These are phyloP conservation scores for Rhizophagus clarus DNA, from an alignment of 192 early-diverging fungal genomes.

Conservation along the genomic window DNA sequence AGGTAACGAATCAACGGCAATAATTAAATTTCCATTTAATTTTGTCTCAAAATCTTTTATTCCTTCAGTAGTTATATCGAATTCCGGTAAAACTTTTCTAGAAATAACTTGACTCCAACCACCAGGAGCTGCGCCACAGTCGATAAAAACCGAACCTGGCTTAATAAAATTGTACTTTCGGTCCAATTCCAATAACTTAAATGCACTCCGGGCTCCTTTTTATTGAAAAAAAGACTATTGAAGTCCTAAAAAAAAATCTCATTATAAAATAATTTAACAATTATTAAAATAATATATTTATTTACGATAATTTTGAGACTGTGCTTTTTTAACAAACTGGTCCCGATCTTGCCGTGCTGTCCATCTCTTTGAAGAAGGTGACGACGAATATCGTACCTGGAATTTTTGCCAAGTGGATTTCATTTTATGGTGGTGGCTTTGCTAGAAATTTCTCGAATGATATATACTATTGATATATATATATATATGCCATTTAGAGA, in stretches of 20 bases:
- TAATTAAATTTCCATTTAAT: slow-evolving; percentile 45
- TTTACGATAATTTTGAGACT: slow-evolving; percentile 58
- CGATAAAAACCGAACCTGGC: slow-evolving; percentile 44
- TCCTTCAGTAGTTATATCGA: slow-evolving; percentile 25
- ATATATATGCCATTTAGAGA: too few species aligned
- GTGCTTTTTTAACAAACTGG: slow-evolving; percentile 63
- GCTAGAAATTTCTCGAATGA: background rate
- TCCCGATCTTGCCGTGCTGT: slow-evolving; percentile 65
- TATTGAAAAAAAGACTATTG: background rate
- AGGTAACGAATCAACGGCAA: slow-evolving; percentile 72
- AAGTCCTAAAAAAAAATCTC: background rate
- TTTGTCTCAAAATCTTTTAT: slow-evolving; percentile 9
- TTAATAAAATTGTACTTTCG: slow-evolving; percentile 49
- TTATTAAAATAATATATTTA: background rate
- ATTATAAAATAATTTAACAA: background rate
- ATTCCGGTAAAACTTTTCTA: slow-evolving; percentile 36
- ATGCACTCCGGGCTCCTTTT: slow-evolving; percentile 63
- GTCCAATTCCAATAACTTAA: slow-evolving; percentile 67
- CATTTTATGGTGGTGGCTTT: background rate
- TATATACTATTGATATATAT: too few species aligned
- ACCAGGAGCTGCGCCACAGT: slow-evolving; percentile 75
- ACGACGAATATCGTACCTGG: background rate
- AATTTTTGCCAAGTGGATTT: background rate
- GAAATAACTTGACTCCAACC: slow-evolving; percentile 79
- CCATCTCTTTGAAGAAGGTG: slow-evolving; percentile 60